Percentiles rank a stretch among this genome's conserved stretches.
phyloP scores from a whole-genome alignment of 176 grass and related monocot species.

The Stipa capillata region DNA sequence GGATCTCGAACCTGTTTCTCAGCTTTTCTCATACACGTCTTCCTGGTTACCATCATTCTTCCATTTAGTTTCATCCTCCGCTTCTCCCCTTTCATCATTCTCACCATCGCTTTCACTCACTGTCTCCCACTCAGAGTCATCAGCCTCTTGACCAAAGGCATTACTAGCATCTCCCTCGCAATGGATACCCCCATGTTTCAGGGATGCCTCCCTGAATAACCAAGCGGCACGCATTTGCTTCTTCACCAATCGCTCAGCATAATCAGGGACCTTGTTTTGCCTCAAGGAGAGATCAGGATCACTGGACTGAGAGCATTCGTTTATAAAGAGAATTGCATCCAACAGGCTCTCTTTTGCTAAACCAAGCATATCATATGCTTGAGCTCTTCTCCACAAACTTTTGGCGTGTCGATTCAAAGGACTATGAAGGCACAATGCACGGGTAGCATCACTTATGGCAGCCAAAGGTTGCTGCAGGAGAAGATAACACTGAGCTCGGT shows the following conservation, averaged over 20 bases:
- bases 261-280: conserved; percentile 99
- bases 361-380: conserved; percentile 98
- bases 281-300: conserved; percentile 83
- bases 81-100: conserved; percentile 52
- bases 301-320: conserved; percentile 80
- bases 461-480: conserved; percentile 87
- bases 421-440: conserved; percentile 87
- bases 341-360: conserved; percentile 93
- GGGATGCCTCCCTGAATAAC: conserved; percentile 89
- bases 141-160: conserved; percentile 73
- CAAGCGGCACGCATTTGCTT: conserved; percentile 95
- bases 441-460: conserved; percentile 87
- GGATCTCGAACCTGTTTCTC: conserved; percentile 33
- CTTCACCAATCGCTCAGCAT: conserved; percentile 93
- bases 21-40: conserved; percentile 53
- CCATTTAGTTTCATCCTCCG: conserved; percentile 60
- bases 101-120: conserved; percentile 75
- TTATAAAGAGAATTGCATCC: conserved; percentile 98
- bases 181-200: conserved; percentile 83
- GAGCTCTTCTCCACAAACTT: conserved; percentile 96
- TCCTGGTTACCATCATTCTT: conserved; percentile 46
- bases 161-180: conserved; percentile 60
- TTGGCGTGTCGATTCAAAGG: conserved; percentile 87
- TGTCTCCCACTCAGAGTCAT: conserved; percentile 96
- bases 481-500: conserved; percentile 92